phyloP scores from a whole-genome alignment of 768 basidiomycete species.

The Leucosporidium yakuticum region DNA sequence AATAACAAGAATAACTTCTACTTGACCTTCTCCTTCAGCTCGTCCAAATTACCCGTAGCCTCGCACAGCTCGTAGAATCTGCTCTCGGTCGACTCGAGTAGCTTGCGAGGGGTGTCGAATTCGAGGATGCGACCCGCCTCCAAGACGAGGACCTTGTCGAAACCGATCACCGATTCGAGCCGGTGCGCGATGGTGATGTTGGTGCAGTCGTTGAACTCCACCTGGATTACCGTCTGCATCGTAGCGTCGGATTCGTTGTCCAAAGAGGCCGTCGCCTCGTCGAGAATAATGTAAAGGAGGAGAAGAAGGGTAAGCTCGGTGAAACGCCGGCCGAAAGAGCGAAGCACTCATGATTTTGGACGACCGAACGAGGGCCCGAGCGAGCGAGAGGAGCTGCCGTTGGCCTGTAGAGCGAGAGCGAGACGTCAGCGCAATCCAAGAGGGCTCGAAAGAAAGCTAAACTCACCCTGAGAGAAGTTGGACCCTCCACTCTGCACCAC shows the following conservation, averaged over 20 bases:
- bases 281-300: conserved; percentile 57
- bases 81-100: conserved; percentile 29
- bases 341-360: conserved; percentile 53
- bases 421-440: background rate
- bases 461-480: conserved; percentile 11
- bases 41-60: conserved; percentile 18
- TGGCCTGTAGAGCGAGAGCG: conserved; percentile 42
- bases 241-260: conserved; percentile 71
- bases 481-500: background rate
- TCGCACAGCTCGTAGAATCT: conserved; percentile 31
- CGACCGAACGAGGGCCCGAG: conserved; percentile 80
- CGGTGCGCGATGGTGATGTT: conserved; percentile 5
- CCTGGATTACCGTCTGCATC: conserved; percentile 82
- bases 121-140: conserved; percentile 31
- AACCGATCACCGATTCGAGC: conserved; percentile 35
- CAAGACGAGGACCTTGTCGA: conserved; percentile 33
- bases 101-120: conserved; percentile 33
- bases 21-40: conserved; percentile 17
- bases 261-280: conserved; percentile 45
- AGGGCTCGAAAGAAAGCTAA: too few species aligned
- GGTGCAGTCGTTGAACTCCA: conserved; percentile 70
- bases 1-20: background rate
- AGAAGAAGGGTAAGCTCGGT: too few species aligned
- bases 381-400: conserved; percentile 77
- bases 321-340: too few species aligned